Base-by-base conservation (phyloP, 345 rosid genomes). In the Eucalyptus erythrocorys region DNA sequence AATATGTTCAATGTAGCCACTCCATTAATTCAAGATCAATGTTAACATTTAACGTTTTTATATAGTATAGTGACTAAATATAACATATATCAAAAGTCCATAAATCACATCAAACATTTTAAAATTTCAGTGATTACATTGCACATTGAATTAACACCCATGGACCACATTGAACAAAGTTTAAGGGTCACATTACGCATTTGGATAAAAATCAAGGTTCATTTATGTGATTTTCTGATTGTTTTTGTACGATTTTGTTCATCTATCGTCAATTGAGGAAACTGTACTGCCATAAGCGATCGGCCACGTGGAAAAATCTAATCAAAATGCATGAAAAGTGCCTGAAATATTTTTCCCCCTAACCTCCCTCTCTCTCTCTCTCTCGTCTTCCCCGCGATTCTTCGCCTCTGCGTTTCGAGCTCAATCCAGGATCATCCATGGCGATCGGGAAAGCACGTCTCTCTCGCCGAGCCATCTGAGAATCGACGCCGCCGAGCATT, bases 111-210 rank as follows among this genome's bases (percentile, higher is more conserved):
- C 10, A 1, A 55, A 55, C 0, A 55, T 4, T 24, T 26, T 2
- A 55, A 55, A 26, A 55, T 10, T 55, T 10, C 30, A 55, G 0
- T 1, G 1, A 55, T 55, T 22, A 55, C 0, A 1, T 55, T 55
- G 9, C 0, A 24, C 6, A 55, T 55, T 55, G 0, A 22, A 55
- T 26, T 24, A 55, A 55, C 24, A 27, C 1, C 10, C 0, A 55
- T 2, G 3, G 1, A 55, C 1, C 30, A 55, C 1, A 24, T 55
- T 55, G 0, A 55, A 55, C 30, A 55, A 55, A 55, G 1, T 55
- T 55, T 0, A 55, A 22, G 6, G 1, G 1, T 21, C 27, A 55
- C 5, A 0, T 55, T 55, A 8, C 3, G 24, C 30, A 1, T 55
- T 45, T 1, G 6, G 5, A 22, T 24, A 55, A 55, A 55, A 55